Base-by-base conservation (phyloP, 352 stramenopile genomes). In the Globisporangium apiculatum region DNA sequence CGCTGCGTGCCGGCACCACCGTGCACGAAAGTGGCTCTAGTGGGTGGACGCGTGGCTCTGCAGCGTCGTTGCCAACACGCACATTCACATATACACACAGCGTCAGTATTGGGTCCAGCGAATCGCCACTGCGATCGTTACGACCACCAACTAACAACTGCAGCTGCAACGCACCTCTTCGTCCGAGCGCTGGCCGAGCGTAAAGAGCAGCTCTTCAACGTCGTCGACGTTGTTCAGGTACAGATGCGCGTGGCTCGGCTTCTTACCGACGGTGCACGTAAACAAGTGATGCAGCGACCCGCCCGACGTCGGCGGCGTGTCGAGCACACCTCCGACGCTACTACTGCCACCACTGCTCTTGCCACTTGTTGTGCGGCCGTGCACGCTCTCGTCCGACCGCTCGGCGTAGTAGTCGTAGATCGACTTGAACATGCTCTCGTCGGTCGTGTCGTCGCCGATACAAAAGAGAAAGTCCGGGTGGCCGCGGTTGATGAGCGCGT, bases 401-500 rank as follows among this genome's bases (percentile, higher is more conserved):
- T 95, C 79, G 1, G 85, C 84, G 58, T 96, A 95, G 73, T 94
- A 96, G 61, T 94, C 85, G 71, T 96, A 96, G 65, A 97, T 89
- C 51, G 80, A 69, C 60, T 90, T 91, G 75, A 99, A 99, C 96
- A 99, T 99, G 64, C 96, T 98, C 72, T 99, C 96, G 66, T 99
- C 96, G 6, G 91, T 97, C 51, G 94, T 96, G 66, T 98, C 95
- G 71, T 99, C 96, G 48, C 96, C 96, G 61, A 98, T 96, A 58
- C 94, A 98, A 17, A 99, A 87, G 31, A 98, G 64, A 74, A 98
- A 99, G 71, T 98, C 95, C 8, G 97, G 87, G 38, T 93, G 85
- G 7, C 76, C 71, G n/a, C 76, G 69, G 58, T 88, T 78, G 42
- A 87, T 83, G 38, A 71, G 61, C 5, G 75, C 79, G 55, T 95